Evolutionary conservation across 768 basidiomycete genomes (phyloP).

Genomic region (Tricholomella constricta): DNA sequence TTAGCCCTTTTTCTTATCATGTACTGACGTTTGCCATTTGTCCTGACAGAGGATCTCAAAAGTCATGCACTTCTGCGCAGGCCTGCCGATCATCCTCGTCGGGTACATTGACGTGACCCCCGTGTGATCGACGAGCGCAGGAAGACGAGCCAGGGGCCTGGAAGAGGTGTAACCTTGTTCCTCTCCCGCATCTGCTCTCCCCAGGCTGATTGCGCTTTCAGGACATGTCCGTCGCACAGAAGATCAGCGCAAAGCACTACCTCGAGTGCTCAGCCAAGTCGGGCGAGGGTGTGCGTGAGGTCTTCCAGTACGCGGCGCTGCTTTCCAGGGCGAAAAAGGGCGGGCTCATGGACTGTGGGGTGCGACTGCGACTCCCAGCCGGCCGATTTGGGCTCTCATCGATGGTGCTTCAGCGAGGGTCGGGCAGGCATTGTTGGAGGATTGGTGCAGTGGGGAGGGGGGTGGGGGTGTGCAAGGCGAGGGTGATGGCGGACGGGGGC

Average conservation of each 20-base stretch:
- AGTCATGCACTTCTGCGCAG: constrained; percentile 96
- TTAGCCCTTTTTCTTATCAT: background rate
- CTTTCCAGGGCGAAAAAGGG: constrained; percentile 37
- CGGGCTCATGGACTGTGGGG: no score
- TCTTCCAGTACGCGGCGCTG: constrained; percentile 97
- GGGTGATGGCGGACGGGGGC: no score
- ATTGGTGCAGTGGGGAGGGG: no score
- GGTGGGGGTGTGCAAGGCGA: no score
- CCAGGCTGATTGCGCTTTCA: constrained; percentile 29
- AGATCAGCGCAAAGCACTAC: constrained; percentile 96
- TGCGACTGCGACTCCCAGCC: no score
- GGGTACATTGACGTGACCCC: constrained; percentile 92
- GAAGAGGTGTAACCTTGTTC: constrained; percentile 75
- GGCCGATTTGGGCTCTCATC: no score
- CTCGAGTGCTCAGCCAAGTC: constrained; percentile 97
- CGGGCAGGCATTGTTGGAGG: no score
- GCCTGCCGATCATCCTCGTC: constrained; percentile 94
- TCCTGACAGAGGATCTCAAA: constrained; percentile 90
- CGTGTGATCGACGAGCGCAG: constrained; percentile 93
- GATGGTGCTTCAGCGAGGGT: no score
- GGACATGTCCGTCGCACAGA: constrained; percentile 93
- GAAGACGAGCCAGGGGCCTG: constrained; percentile 87
- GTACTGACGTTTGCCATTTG: background rate
- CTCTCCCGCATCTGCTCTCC: background rate
- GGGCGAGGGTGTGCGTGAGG: constrained; percentile 96